Evolutionary conservation across 23 red algal species (phyloP).

Genomic region (Gracilaria caudata): DNA sequence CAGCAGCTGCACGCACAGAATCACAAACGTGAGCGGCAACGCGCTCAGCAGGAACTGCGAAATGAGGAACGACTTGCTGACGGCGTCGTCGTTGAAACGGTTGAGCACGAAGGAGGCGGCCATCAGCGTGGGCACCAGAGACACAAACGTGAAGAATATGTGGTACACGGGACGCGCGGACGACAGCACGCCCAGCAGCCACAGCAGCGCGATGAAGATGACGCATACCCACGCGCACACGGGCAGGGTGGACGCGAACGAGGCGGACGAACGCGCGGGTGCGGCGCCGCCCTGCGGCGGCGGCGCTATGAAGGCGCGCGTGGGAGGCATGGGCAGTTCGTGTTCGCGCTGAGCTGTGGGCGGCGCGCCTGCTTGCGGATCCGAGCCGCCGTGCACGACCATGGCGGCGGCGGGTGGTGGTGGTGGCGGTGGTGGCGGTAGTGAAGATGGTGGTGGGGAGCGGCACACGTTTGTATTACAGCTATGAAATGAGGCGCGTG

Average conservation of each 20-base stretch:
- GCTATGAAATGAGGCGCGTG: not conserved
- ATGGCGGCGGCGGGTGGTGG: not conserved
- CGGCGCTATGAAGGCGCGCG: not conserved
- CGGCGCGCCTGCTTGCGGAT: not conserved
- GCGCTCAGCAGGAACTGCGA: conserved; percentile 47
- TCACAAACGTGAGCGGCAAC: conserved; percentile 6
- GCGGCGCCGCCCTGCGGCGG: not conserved
- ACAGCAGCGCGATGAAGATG: not conserved
- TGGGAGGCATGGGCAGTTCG: not conserved
- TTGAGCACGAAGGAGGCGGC: conserved; percentile 12
- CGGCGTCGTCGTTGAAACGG: conserved; percentile 17
- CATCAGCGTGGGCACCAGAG: conserved; percentile 17
- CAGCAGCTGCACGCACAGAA: conserved; percentile 26
- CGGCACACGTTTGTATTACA: too few species aligned
- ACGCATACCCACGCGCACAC: not conserved
- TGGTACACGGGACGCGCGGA: not conserved
- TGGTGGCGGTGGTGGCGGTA: not conserved
- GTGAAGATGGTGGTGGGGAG: too few species aligned
- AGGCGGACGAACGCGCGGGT: not conserved
- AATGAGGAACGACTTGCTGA: conserved; percentile 32
- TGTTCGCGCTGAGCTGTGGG: not conserved
- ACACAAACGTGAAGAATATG: conserved; percentile 23
- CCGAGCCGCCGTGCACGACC: not conserved
- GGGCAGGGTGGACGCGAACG: not conserved
- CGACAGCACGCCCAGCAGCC: not conserved